Percentiles rank a stretch among this genome's conserved stretches.
These are phyloP conservation scores for Apiotrichum siamense DNA, from an alignment of 1,284 basidiomycete genomes.

Conservation along the genomic window DNA sequence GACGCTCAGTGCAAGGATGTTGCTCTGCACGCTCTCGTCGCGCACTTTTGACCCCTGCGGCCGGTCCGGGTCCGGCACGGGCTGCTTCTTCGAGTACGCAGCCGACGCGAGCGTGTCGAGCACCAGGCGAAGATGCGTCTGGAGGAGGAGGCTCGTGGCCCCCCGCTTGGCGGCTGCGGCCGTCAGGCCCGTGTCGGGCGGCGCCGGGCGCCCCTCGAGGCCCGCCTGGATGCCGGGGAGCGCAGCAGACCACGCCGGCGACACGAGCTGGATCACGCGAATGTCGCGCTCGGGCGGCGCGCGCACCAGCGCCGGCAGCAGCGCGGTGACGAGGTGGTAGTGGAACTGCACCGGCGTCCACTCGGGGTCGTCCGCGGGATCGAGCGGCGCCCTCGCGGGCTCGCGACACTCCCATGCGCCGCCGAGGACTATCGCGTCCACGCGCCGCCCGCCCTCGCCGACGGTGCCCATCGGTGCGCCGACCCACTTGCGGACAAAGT, in stretches of 20 bases:
- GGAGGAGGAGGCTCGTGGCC: constrained; percentile 34
- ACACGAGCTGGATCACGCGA: constrained; percentile 69
- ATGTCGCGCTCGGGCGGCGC: constrained; percentile 77
- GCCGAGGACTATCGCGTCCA: constrained; percentile 45
- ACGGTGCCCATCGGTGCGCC: constrained; percentile 31
- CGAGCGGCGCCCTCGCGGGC: neutral
- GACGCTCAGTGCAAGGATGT: constrained; percentile 40
- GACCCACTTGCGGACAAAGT: constrained; percentile 42
- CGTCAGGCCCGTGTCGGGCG: neutral
- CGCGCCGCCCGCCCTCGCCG: constrained; percentile 39
- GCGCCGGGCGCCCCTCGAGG: neutral
- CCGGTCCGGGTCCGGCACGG: constrained; percentile 22
- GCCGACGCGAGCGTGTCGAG: constrained; percentile 41
- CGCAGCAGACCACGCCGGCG: constrained; percentile 74
- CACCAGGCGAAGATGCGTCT: constrained; percentile 37
- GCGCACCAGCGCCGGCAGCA: constrained; percentile 68
- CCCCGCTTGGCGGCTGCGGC: constrained; percentile 23
- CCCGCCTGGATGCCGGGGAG: constrained; percentile 50
- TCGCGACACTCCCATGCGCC: constrained; percentile 35
- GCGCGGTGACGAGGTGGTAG: constrained; percentile 68
- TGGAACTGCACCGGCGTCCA: constrained; percentile 43
- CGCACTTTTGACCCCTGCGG: constrained; percentile 18
- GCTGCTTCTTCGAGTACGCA: constrained; percentile 10
- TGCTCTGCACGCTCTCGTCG: constrained; percentile 35
- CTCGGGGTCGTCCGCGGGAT: constrained; percentile 2